Evolutionary conservation across 768 basidiomycete genomes (phyloP).

Genomic region (Leccinum incarnatum): DNA sequence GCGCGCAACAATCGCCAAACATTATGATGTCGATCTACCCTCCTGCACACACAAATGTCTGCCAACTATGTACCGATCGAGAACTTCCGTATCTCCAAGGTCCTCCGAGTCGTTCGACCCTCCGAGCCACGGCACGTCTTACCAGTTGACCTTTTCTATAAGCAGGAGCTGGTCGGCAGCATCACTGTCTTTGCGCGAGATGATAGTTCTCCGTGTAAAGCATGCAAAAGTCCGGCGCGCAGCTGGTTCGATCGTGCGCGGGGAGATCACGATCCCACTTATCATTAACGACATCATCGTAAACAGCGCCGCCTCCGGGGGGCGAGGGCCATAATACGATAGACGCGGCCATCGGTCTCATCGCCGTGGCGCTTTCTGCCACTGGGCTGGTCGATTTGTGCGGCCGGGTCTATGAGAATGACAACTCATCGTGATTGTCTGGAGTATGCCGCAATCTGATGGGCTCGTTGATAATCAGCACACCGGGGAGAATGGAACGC

Average conservation of each 20-base stretch:
- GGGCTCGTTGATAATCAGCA: not conserved
- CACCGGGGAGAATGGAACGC: not conserved
- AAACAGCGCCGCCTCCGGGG: slow-evolving; percentile 1
- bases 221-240: too few relatives aligned
- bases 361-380: slow-evolving; percentile 14
- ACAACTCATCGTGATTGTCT: not conserved
- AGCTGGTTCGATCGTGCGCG: too few relatives aligned
- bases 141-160: too few relatives aligned
- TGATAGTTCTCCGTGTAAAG: too few relatives aligned
- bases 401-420: not conserved
- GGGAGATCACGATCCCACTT: slow-evolving; percentile 2
- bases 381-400: slow-evolving; percentile 13
- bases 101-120: too few relatives aligned
- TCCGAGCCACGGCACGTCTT: too few relatives aligned
- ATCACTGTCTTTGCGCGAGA: too few relatives aligned
- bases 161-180: too few relatives aligned
- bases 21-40: slow-evolving; percentile 19
- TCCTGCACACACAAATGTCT: slow-evolving; percentile 17
- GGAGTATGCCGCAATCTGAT: not conserved
- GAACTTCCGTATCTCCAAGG: slow-evolving; percentile 6
- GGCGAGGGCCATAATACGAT: slow-evolving; percentile 8
- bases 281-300: slow-evolving; percentile 16
- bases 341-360: slow-evolving; percentile 7
- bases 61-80: slow-evolving; percentile 13
- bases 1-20: slow-evolving; percentile 21